phyloP scores from a whole-genome alignment of 805 yeast species.

The Lachancea dasiensis region DNA sequence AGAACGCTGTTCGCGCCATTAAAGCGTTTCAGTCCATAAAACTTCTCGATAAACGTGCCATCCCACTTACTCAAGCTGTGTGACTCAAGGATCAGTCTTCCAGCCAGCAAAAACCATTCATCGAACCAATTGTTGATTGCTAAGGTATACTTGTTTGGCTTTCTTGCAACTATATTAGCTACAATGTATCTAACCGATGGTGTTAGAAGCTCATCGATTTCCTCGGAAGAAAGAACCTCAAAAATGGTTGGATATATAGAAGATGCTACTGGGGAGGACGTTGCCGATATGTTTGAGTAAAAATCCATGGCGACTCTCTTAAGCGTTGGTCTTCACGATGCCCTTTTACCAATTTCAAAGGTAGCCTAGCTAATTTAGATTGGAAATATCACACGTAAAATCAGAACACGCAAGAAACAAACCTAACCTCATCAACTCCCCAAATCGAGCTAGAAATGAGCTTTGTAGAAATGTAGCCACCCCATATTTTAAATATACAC shows the following conservation, averaged over 20 bases:
- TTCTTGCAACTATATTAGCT: slow-evolving; percentile 71
- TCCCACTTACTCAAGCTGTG: slow-evolving; percentile 67
- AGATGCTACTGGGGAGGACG: slow-evolving; percentile 9
- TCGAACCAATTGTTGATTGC: slow-evolving; percentile 73
- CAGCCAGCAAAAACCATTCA: slow-evolving; percentile 44
- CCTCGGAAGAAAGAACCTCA: slow-evolving; percentile 78
- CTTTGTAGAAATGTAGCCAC: no score
- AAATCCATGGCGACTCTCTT: slow-evolving; percentile 23
- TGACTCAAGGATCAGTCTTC: slow-evolving; percentile 65
- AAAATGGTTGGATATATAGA: slow-evolving; percentile 64
- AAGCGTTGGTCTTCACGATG: no score
- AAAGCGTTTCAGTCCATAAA: slow-evolving; percentile 77
- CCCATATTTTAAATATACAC: no score
- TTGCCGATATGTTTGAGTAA: slow-evolving; percentile 27
- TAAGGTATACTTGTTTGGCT: slow-evolving; percentile 62
- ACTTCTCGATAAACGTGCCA: slow-evolving; percentile 83
- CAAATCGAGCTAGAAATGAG: no score
- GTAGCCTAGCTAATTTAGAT: no score
- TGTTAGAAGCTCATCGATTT: slow-evolving; percentile 67
- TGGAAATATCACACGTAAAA: no score
- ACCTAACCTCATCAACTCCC: no score
- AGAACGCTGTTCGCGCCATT: slow-evolving; percentile 23
- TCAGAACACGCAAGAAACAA: no score
- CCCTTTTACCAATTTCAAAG: no score
- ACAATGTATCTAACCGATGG: slow-evolving; percentile 78